A percentile compares a stretch with the other conserved stretches of the same genome.
Conservation (phyloP, 208 protist genomes). For the Vickermania ingenoplastis region DNA sequence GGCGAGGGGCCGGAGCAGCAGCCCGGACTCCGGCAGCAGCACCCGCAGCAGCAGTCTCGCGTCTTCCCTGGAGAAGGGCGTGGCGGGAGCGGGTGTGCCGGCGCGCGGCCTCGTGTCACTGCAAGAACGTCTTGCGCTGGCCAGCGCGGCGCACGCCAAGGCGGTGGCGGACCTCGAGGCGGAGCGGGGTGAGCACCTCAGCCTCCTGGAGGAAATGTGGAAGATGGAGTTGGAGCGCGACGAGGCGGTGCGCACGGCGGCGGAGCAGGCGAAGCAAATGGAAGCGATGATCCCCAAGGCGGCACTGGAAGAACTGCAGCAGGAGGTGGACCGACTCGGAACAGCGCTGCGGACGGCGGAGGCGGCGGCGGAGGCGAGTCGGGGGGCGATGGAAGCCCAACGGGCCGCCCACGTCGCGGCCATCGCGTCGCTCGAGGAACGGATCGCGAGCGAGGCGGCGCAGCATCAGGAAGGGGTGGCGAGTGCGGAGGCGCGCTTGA, state of each 20-base stretch:
- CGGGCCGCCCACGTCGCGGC: too few species aligned
- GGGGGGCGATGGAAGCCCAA: neutral
- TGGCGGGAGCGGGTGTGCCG: too few species aligned
- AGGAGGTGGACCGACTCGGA: conserved; percentile 14
- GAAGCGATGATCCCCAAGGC: conserved; percentile 15
- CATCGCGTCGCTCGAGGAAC: neutral
- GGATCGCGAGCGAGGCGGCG: neutral
- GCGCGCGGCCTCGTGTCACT: conserved; percentile 8
- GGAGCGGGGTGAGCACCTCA: conserved; percentile 40
- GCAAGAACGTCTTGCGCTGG: conserved; percentile 30
- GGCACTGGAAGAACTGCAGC: conserved; percentile 29
- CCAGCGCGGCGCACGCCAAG: conserved; percentile 22
- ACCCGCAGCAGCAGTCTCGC: neutral
- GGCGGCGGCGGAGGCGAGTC: neutral
- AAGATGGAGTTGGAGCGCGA: conserved; percentile 41
- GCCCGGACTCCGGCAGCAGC: too few species aligned
- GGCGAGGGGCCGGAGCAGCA: too few species aligned
- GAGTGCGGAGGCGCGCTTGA: neutral
- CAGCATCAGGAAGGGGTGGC: neutral
- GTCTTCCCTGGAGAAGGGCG: neutral
- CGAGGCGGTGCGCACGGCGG: conserved; percentile 14
- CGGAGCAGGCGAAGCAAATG: conserved; percentile 12
- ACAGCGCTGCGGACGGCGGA: neutral
- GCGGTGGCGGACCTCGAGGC: conserved; percentile 35
- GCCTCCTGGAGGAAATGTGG: conserved; percentile 67